Evolutionary conservation across 169 alveolate genomes (phyloP), one percentile per base, ranked within the genome.

Genomic region (Cystoisospora suis): DNA sequence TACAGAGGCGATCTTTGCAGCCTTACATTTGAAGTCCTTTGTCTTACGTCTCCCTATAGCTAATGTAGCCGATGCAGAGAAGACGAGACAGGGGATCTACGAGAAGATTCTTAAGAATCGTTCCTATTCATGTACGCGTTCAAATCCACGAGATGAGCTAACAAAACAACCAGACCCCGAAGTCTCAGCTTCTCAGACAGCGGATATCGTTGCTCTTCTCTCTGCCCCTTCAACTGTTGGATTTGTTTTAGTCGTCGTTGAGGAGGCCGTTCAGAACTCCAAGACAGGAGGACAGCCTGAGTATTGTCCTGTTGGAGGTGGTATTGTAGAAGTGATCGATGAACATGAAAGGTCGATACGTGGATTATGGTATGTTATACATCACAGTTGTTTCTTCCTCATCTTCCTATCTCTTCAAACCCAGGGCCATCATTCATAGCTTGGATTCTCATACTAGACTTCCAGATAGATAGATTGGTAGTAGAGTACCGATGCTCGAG

Each of bases 281-380:
- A 56, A 56, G 15, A 47, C 53, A 20, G 20, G 32, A n/a, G 83
- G 56, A 9, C 83, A 61, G 56, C 75, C 90, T 9, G 45, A 56
- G 32, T 87, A 87, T 47, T 87, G 92, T 70, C 92, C 92, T 0
- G 92, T 87, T 5, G 92, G 87, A 0, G 92, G 92, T 0, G 92
- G 88, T 36, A 53, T 87, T 38, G 81, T 87, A n/a, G 92, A 87
- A 40, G 53, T 72, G 15, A 38, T 72, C 29, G 83, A 72, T 32
- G 83, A 72, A 17, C 56, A 72, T 17, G 83, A 72, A 38, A 9
- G 83, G 27, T 40, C 56, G 9, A 40, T 72, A 2, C 83, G 83
- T 0, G 83, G 83, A 46, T 6, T 72, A 34, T 72, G 83, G 83
- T 72, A 6, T 5, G 77, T n/a, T 3, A 65, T 7, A 58, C 72